Percentiles rank a stretch among this genome's conserved stretches.
phyloP scores from a whole-genome alignment of 225 moss, liverwort and hornwort genomes.

The Physcomitrium patens region DNA sequence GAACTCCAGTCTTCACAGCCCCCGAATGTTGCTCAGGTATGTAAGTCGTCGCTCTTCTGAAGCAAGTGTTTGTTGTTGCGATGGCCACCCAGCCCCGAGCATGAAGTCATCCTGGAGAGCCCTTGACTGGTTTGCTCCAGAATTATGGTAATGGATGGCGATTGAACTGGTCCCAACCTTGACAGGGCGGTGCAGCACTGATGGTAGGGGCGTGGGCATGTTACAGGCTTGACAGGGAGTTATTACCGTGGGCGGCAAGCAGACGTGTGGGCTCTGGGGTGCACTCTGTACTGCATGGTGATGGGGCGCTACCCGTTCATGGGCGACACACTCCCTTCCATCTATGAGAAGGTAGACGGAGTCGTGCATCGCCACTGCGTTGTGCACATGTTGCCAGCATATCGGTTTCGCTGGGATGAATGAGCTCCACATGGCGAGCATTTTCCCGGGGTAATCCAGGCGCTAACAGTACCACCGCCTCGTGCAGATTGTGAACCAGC shows the following conservation, averaged over 20 bases:
- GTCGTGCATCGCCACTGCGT: neutral
- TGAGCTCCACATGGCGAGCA: no score
- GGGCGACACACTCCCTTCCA: slow-evolving; percentile 57
- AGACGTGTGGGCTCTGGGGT: slow-evolving; percentile 92
- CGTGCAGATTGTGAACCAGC: slow-evolving; percentile 76
- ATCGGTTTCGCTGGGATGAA: no score
- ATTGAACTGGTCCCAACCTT: no score
- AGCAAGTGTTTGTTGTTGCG: no score
- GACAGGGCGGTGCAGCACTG: neutral
- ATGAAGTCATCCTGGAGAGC: no score
- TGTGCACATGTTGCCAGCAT: neutral
- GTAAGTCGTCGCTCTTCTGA: neutral
- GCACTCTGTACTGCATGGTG: slow-evolving; percentile 87
- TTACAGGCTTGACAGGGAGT: slow-evolving; percentile 41
- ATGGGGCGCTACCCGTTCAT: slow-evolving; percentile 77
- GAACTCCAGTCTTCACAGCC: no score
- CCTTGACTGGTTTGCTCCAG: no score
- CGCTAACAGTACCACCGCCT: no score
- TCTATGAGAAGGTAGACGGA: slow-evolving; percentile 62
- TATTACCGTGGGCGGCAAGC: slow-evolving; percentile 74
- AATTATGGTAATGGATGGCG: no score
- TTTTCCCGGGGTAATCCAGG: no score
- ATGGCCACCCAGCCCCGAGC: no score
- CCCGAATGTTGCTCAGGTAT: slow-evolving; percentile 44
- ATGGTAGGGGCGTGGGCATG: neutral